Evolutionary conservation across 768 basidiomycete species (phyloP).

Genomic region (Dentipellis fragilis): DNA sequence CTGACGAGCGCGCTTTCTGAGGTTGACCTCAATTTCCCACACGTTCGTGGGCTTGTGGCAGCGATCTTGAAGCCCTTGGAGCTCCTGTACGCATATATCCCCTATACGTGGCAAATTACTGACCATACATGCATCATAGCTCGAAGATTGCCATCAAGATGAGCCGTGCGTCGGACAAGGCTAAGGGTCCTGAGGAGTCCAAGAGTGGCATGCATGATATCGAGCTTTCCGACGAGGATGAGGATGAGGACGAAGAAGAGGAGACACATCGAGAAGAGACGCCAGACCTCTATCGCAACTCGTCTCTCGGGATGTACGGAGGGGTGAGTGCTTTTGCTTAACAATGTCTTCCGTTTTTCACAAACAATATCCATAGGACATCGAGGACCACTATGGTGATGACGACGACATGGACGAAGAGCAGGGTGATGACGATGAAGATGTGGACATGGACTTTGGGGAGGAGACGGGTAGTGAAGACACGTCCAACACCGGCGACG

Average conservation of each 20-base stretch:
- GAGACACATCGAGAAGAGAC: constrained; percentile 64
- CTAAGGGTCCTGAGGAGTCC: constrained; percentile 43
- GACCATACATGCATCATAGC: constrained; percentile 37
- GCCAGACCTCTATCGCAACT: constrained; percentile 91
- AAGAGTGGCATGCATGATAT: constrained; percentile 36
- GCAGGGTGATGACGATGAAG: constrained; percentile 72
- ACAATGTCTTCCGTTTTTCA: constrained; percentile 2
- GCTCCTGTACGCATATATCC: constrained; percentile 53
- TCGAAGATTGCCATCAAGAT: constrained; percentile 98
- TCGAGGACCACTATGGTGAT: constrained; percentile 67
- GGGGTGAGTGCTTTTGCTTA: constrained; percentile 48
- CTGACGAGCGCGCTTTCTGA: constrained; percentile 85
- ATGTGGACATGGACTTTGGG: constrained; percentile 81
- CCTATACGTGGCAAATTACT: constrained; percentile 77
- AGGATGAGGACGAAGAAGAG: constrained; percentile 50
- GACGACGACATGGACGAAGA: constrained; percentile 78
- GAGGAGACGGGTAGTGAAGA: constrained; percentile 79
- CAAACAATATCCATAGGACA: constrained; percentile 44
- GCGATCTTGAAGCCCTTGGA: constrained; percentile 85
- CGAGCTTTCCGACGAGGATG: constrained; percentile 38
- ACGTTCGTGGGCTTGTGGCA: constrained; percentile 77
- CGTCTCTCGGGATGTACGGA: constrained; percentile 87
- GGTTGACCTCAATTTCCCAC: constrained; percentile 92
- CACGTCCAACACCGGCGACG: constrained; percentile 67
- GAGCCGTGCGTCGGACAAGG: constrained; percentile 68